Base-by-base conservation (phyloP, 179 eudicot genomes). In the Kewa caespitosa region DNA sequence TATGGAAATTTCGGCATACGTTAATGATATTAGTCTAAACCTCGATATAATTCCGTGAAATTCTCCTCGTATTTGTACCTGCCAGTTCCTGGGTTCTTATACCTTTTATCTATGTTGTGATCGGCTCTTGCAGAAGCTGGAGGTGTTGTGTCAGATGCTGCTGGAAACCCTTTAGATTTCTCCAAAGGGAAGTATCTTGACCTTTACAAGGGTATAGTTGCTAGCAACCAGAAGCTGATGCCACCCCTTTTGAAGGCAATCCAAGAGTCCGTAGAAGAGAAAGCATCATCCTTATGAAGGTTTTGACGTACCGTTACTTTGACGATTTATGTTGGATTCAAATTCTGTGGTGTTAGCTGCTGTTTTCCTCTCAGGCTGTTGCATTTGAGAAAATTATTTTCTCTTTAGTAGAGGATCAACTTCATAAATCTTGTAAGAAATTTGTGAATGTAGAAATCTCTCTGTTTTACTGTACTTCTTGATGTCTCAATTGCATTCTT, bases 161-260 rank as follows among this genome's bases (percentile, higher is more conserved):
- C 84, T 38, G 99, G 99, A 69, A 93, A 89, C 41, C 94, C 99
- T 17, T 84, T 96, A 76, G 97, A 93, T 84, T 96, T 96, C 81
- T 96, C 99, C 0, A 88, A 85, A 81, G 98, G 99, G 30, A 88
- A 89, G 83, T 87, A 80, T 80, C 92, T 96, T 50, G 98, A 96
- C 85, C 77, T 96, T 52, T 87, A 93, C 85, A 86, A 89, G 6
- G 98, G 99, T 33, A 96, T 96, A 34, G 80, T 96, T 59, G 99
- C 96, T 70, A 90, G 89, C 72, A 96, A 96, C 79, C 86, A 77
- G 73, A 90, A 88, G 87, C 75, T 96, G 81, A 93, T 96, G 96
- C 98, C 99, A 25, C 55, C 86, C 65, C 96, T 96, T 72, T 64
- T 96, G 74, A 89, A 90, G 89, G 99, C 96, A 54, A 91, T 96